Evolutionary conservation across 768 basidiomycete genomes (phyloP), one percentile per base, ranked within the genome.

Genomic region (Trametes cingulata): DNA sequence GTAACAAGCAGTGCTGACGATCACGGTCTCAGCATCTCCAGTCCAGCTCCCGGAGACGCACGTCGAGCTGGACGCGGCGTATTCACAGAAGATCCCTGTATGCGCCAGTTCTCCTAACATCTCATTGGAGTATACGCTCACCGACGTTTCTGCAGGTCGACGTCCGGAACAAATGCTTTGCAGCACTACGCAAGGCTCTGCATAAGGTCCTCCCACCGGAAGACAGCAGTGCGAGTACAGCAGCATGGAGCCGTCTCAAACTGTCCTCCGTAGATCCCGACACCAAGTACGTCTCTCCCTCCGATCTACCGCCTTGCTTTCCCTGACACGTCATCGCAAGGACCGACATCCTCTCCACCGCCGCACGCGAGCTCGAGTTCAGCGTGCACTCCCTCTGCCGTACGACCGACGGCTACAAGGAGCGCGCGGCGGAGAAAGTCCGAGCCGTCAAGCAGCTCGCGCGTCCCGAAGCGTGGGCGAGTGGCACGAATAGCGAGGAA

Each of bases 361-460:
- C 74, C 2, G 81, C 85, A 4, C 75, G 71, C 52, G 72, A 74
- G 33, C 69, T 85, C 8, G 87, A 88, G 58, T 78, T 80, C 57
- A 71, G 59, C 4, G 75, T 74, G 1, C 76, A 81, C 42, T 75
- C 78, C 0, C 77, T 86, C 74, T 81, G 80, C 15, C 78, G 77
- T 42, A 85, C 84, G 0, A 62, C 68, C 9, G 70, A 72, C 2
- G 85, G 86, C 9, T 89, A 90, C 63, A 66, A 67, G 15, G 61
- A 43, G 6, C 79, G 80, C 2, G 66, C 79, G 1, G 42, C 53
- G 1, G 65, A 61, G 12, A 76, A 74, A 48, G 62, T 76, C 4
- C 67, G 68, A 0, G 75, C 70, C 4, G 74, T 86, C n/a, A 68
- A 64, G 13, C 65, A 62, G 14, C 68, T 82, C 9, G 55, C 68